Conservation (phyloP, 2,329 filamentous ascomycete genomes). For the Aspergillus proliferans region DNA sequence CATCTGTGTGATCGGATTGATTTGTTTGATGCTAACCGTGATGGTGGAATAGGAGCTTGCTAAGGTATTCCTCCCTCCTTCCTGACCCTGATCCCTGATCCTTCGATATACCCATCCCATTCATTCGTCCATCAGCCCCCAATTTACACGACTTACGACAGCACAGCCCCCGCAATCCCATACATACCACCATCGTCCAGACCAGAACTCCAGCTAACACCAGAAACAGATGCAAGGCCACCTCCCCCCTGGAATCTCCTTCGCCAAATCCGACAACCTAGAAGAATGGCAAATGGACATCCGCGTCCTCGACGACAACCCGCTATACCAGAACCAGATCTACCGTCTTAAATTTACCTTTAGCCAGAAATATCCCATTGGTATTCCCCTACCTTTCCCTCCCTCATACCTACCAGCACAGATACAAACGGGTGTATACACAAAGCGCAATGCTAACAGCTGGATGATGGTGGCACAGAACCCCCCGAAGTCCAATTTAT, state of each 20-base stretch:
- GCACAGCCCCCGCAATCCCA: too few relatives aligned
- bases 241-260: conserved; percentile 63
- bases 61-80: conserved; percentile 40
- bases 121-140: not conserved
- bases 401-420: too few relatives aligned
- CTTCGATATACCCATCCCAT: not conserved
- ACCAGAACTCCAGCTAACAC: not conserved
- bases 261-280: conserved; percentile 75
- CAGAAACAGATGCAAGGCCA: conserved; percentile 48
- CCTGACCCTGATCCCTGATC: not conserved
- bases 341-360: conserved; percentile 89
- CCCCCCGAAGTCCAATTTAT: conserved; percentile 92
- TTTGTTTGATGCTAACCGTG: conserved; percentile 16
- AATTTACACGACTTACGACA: not conserved
- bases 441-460: not conserved
- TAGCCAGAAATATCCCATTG: conserved; percentile 78
- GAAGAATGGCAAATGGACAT: conserved; percentile 93
- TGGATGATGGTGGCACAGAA: conserved; percentile 50
- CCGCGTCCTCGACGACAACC: conserved; percentile 80
- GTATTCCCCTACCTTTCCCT: conserved; percentile 42
- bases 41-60: conserved; percentile 42
- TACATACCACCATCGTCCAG: too few relatives aligned
- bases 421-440: too few relatives aligned
- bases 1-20: not conserved
- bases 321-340: conserved; percentile 71